Conservation (phyloP, 495 filamentous ascomycete species). For the Glarea lozoyensis region DNA sequence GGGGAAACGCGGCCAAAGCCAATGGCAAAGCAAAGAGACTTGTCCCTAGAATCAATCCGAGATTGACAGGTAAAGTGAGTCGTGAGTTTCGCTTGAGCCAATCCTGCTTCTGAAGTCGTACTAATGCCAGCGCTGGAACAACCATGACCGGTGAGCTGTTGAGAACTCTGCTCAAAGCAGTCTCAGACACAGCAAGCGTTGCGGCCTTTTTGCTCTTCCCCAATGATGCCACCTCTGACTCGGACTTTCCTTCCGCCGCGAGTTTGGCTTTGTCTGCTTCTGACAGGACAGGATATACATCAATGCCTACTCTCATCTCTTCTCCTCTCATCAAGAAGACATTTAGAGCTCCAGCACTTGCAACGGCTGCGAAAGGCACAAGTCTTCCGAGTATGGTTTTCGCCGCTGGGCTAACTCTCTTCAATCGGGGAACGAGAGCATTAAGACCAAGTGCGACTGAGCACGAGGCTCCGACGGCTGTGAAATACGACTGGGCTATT, state of each 20-base stretch:
- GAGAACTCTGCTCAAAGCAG: conserved; percentile 77
- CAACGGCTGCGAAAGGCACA: conserved; percentile 92
- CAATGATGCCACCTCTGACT: conserved; percentile 52
- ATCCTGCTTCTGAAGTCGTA: conserved; percentile 66
- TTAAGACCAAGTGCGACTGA: conserved; percentile 91
- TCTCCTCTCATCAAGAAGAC: conserved; percentile 97
- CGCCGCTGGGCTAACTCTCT: conserved; percentile 61
- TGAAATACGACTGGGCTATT: conserved; percentile 78
- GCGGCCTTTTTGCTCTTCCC: conserved; percentile 86
- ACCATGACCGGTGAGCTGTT: conserved; percentile 98
- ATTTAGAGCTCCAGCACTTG: conserved; percentile 81
- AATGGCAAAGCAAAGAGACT: conserved; percentile 77
- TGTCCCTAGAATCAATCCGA: conserved; percentile 73
- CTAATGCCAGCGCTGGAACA: conserved; percentile 73
- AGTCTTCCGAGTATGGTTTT: conserved; percentile 68
- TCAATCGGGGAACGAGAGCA: conserved; percentile 75
- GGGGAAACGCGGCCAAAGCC: conserved; percentile 85
- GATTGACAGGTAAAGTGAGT: conserved; percentile 67
- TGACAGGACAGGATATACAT: conserved; percentile 75
- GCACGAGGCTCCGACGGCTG: conserved; percentile 88
- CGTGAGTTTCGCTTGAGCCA: conserved; percentile 69
- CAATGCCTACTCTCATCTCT: conserved; percentile 87
- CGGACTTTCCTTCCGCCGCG: conserved; percentile 40
- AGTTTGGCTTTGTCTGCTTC: conserved; percentile 45
- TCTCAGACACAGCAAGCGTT: conserved; percentile 81